phyloP scores from a whole-genome alignment of 805 yeast genomes.

The Candida schatavii region DNA sequence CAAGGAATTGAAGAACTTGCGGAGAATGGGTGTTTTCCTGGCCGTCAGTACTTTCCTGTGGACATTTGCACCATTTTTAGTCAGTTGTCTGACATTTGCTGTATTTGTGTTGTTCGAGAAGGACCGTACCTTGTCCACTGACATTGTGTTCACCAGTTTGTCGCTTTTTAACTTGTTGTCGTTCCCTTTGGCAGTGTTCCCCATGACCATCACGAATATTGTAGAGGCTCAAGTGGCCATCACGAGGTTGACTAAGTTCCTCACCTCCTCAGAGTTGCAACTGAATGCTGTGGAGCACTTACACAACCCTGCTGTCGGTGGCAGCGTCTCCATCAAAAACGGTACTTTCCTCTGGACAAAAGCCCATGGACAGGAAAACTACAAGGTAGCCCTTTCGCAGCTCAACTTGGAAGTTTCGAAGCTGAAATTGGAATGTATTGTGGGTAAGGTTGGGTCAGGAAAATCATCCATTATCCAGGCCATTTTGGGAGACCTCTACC shows the following conservation, averaged over 20 bases:
- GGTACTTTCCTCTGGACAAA: constrained; percentile 81
- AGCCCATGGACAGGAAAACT: constrained; percentile 51
- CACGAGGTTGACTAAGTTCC: constrained; percentile 68
- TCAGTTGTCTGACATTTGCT: constrained; percentile 86
- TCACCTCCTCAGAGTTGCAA: constrained; percentile 78
- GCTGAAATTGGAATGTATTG: constrained; percentile 80
- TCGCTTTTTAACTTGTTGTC: constrained; percentile 82
- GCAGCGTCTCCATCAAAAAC: constrained; percentile 60
- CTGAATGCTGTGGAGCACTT: constrained; percentile 60
- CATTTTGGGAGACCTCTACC: constrained; percentile 77
- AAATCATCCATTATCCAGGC: constrained; percentile 81
- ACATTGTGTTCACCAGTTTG: constrained; percentile 87
- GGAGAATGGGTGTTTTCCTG: constrained; percentile 65
- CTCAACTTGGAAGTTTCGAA: constrained; percentile 63
- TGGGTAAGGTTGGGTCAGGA: constrained; percentile 90
- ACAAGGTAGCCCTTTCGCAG: constrained; percentile 63
- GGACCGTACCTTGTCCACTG: constrained; percentile 71
- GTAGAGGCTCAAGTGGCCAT: constrained; percentile 89
- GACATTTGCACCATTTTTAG: constrained; percentile 84
- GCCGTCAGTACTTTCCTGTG: constrained; percentile 76
- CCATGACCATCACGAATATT: constrained; percentile 80
- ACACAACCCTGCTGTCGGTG: constrained; percentile 43
- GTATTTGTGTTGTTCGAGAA: constrained; percentile 62
- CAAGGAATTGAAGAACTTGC: constrained; percentile 75
- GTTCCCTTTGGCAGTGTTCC: constrained; percentile 91